A percentile compares a stretch with the other conserved stretches of the same genome.
Conservation (phyloP, 805 yeast species). For the Brettanomyces custersianus region DNA sequence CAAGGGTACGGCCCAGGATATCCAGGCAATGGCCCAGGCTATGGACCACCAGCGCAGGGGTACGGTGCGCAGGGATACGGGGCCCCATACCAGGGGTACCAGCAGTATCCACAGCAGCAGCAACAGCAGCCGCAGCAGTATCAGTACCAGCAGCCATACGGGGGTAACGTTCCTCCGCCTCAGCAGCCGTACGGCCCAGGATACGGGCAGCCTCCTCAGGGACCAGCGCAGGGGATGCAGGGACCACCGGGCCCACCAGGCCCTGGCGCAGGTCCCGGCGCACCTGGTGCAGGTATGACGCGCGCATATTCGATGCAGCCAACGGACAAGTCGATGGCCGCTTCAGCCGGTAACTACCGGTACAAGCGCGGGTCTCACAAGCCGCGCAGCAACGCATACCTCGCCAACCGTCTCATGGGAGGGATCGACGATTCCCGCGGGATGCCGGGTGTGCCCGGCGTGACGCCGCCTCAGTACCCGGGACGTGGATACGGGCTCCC, state of each 20-base stretch:
- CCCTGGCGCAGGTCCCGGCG: too few relatives aligned
- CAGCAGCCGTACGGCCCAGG: constrained; percentile 6
- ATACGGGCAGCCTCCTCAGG: neutral
- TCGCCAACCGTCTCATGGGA: constrained; percentile 11
- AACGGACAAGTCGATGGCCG: constrained; percentile 7
- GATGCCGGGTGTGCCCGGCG: constrained; percentile 17
- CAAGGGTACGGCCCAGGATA: neutral
- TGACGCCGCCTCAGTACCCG: too few relatives aligned
- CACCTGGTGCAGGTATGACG: too few relatives aligned
- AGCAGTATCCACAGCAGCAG: constrained; percentile 1
- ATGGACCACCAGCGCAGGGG: neutral
- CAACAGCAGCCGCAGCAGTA: constrained; percentile 14
- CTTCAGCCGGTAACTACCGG: constrained; percentile 13
- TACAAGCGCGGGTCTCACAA: constrained; percentile 37
- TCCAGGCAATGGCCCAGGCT: neutral
- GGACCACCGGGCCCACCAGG: neutral
- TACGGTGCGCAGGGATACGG: neutral
- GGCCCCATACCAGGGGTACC: constrained; percentile 13
- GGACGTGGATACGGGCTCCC: neutral
- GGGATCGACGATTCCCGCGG: constrained; percentile 18
- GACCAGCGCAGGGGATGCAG: too few relatives aligned
- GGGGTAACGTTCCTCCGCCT: constrained; percentile 3
- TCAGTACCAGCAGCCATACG: neutral
- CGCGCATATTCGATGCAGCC: constrained; percentile 7
- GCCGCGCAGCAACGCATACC: constrained; percentile 28